Percentiles rank a stretch among this genome's conserved stretches.
phyloP scores from a whole-genome alignment of 2,329 filamentous ascomycete genomes.

The Beauveria medogensis region DNA sequence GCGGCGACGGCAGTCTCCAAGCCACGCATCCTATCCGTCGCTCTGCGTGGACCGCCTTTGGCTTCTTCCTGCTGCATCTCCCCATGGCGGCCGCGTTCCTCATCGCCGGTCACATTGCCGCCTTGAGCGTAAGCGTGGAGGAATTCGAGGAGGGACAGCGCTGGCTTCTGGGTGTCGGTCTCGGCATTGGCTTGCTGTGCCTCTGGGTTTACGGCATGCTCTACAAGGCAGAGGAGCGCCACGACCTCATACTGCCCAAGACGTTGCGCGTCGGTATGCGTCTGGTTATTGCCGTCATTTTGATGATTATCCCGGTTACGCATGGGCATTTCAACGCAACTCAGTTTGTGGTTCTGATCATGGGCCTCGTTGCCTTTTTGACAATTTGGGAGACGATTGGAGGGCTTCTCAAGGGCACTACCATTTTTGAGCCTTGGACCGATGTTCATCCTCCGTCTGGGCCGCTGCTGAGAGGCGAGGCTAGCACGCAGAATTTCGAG shows the following conservation, averaged over 20 bases:
- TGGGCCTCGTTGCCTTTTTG: conserved; percentile 33
- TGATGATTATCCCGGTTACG: conserved; percentile 29
- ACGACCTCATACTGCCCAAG: conserved; percentile 26
- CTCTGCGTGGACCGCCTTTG: conserved; percentile 35
- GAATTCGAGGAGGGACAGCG: conserved; percentile 34
- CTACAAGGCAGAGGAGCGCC: conserved; percentile 30
- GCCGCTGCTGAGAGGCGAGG: not conserved
- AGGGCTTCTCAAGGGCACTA: conserved; percentile 22
- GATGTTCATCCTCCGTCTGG: conserved; percentile 20
- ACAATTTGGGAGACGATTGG: conserved; percentile 37
- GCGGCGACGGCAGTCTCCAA: conserved; percentile 36
- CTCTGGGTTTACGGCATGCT: conserved; percentile 34
- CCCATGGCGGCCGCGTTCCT: conserved; percentile 36
- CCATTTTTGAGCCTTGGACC: conserved; percentile 27
- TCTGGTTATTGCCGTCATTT: conserved; percentile 22
- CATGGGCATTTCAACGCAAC: conserved; percentile 22
- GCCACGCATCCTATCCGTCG: conserved; percentile 37
- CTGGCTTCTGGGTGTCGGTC: conserved; percentile 40
- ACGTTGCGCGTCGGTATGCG: conserved; percentile 27
- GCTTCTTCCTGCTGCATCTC: conserved; percentile 36
- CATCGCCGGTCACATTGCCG: conserved; percentile 39
- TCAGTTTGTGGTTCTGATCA: conserved; percentile 32
- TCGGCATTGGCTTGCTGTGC: conserved; percentile 37
- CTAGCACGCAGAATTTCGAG: conserved; percentile 15
- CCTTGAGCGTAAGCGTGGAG: conserved; percentile 29